Evolutionary conservation across 257 asterid genomes (phyloP).

Genomic region (Solanum tacnaense): DNA sequence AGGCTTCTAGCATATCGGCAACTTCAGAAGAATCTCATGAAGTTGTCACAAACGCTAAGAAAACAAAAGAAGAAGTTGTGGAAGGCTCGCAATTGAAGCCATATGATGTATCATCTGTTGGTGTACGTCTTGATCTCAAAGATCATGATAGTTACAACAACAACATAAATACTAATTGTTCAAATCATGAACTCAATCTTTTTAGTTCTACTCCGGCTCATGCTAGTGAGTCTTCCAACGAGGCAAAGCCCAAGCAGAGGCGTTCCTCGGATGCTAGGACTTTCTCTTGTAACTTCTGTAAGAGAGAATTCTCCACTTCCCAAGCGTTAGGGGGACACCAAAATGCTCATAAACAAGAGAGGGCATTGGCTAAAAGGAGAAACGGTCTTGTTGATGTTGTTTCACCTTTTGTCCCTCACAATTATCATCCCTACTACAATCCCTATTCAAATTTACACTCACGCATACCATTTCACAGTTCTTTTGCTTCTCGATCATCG

Average conservation of each 20-base stretch:
- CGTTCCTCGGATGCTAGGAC: constrained; percentile 15
- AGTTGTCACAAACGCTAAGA: not conserved
- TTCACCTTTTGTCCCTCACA: constrained; percentile 19
- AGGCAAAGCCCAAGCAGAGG: not conserved
- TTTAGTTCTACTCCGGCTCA: constrained; percentile 10
- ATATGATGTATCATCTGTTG: not conserved
- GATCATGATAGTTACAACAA: constrained; percentile 12
- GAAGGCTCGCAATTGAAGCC: constrained; percentile 8
- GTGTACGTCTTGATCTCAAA: constrained; percentile 28
- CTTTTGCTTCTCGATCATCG: constrained; percentile 13
- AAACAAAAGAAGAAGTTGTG: constrained; percentile 1
- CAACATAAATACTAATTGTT: not conserved
- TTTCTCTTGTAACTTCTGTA: constrained; percentile 47
- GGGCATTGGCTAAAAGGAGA: constrained; percentile 43
- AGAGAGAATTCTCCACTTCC: constrained; percentile 53
- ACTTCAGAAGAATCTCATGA: constrained; percentile 22
- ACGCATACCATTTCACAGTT: constrained; percentile 18
- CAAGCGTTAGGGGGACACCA: constrained; percentile 81
- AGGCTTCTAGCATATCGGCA: constrained; percentile 36
- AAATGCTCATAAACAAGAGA: constrained; percentile 66
- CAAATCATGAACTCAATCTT: constrained; percentile 36
- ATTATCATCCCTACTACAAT: constrained; percentile 26
- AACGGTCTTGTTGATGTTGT: constrained; percentile 25
- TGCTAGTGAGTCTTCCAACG: constrained; percentile 10
- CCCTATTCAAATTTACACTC: constrained; percentile 10